These are phyloP conservation scores for Aspergillus sclerotioniger DNA, from an alignment of 495 filamentous ascomycete species.

Conservation along the genomic window DNA sequence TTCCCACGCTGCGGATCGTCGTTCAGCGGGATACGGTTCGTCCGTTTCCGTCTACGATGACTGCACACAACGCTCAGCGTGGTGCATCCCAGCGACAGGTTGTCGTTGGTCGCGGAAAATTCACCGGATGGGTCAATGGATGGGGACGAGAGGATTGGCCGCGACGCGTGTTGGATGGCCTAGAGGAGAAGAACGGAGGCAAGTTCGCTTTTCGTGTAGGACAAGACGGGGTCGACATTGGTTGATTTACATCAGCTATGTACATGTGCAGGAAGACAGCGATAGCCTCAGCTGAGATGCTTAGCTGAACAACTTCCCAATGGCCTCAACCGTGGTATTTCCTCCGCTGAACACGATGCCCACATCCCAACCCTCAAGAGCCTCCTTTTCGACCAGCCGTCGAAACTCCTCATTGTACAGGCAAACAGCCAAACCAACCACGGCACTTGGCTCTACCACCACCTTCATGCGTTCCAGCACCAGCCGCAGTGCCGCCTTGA, in stretches of 20 bases:
- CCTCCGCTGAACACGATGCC: constrained; percentile 86
- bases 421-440: constrained; percentile 78
- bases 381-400: constrained; percentile 64
- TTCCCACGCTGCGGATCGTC: constrained; percentile 46
- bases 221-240: constrained; percentile 10
- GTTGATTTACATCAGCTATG: constrained; percentile 5
- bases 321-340: constrained; percentile 80
- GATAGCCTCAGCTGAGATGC: constrained; percentile 6
- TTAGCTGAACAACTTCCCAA: constrained; percentile 47
- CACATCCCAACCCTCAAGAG: constrained; percentile 78
- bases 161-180: constrained; percentile 29
- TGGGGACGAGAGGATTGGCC: constrained; percentile 48
- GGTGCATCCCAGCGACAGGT: constrained; percentile 48
- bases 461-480: constrained; percentile 90
- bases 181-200: constrained; percentile 30
- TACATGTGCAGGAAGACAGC: neutral
- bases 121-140: constrained; percentile 45
- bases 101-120: constrained; percentile 38
- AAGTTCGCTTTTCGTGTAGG: constrained; percentile 27
- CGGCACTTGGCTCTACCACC: constrained; percentile 86
- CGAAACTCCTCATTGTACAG: constrained; percentile 86
- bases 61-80: constrained; percentile 52
- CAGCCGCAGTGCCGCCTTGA: constrained; percentile 70
- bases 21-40: constrained; percentile 43
- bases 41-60: constrained; percentile 54